These are phyloP conservation scores for Bacidia gigantensis DNA, from an alignment of 495 filamentous ascomycete species.

Conservation along the genomic window DNA sequence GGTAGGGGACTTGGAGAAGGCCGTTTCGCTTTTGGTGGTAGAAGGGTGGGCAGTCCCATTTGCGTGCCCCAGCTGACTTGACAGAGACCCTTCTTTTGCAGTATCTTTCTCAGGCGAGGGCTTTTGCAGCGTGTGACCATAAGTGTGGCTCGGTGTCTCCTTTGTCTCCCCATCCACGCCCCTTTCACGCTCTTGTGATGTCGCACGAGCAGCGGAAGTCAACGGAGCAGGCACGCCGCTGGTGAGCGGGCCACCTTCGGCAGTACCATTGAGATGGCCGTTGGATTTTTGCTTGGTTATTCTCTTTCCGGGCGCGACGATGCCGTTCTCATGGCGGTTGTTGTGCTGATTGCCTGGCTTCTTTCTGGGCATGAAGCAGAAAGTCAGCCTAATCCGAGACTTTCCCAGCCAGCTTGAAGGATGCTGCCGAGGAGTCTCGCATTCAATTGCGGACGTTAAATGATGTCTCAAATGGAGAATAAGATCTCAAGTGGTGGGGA, in stretches of 20 bases:
- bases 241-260: slow-evolving; percentile 35
- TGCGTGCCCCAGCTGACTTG: slow-evolving; percentile 10
- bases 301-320: slow-evolving; percentile 74
- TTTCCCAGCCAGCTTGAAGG: slow-evolving; percentile 11
- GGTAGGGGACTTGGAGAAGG: slow-evolving; percentile 50
- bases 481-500: not conserved
- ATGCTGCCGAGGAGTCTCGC: slow-evolving; percentile 6
- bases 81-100: slow-evolving; percentile 7
- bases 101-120: not conserved
- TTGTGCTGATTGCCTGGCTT: slow-evolving; percentile 53
- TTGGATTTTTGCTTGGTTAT: slow-evolving; percentile 54
- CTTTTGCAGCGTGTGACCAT: not conserved
- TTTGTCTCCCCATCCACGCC: slow-evolving; percentile 7
- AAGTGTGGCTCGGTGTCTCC: not conserved
- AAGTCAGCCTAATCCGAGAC: slow-evolving; percentile 6
- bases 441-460: not conserved
- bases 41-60: slow-evolving; percentile 29
- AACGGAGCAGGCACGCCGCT: slow-evolving; percentile 31
- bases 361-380: slow-evolving; percentile 37
- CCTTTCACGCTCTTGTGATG: slow-evolving; percentile 25
- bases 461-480: not conserved
- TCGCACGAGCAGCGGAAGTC: slow-evolving; percentile 28
- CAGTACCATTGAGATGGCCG: slow-evolving; percentile 42
- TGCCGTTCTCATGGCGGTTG: slow-evolving; percentile 77
- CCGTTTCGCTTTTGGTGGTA: slow-evolving; percentile 50